Evolutionary conservation across 2,329 filamentous ascomycete species (phyloP).

Genomic region (Penicillium sp.): DNA sequence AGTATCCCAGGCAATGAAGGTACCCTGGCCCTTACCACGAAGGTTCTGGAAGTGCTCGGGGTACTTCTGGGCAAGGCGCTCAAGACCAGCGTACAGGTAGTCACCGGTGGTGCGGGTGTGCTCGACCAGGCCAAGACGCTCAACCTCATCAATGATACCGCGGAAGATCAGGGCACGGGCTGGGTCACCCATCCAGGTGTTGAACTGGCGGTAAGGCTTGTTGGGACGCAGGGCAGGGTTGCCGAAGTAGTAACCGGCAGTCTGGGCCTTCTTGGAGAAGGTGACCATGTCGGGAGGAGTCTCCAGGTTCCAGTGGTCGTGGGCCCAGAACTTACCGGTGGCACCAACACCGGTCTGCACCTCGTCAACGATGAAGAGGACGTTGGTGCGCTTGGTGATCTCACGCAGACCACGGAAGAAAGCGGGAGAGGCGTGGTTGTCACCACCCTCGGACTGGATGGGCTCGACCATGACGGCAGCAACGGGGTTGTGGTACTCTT

Average conservation of each 20-base stretch:
- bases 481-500: slow-evolving; percentile 73
- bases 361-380: slow-evolving; percentile 89
- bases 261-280: slow-evolving; percentile 93
- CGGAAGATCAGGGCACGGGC: slow-evolving; percentile 81
- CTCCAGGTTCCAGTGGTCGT: slow-evolving; percentile 86
- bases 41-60: slow-evolving; percentile 79
- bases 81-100: slow-evolving; percentile 72
- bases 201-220: slow-evolving; percentile 94
- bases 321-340: slow-evolving; percentile 93
- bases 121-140: slow-evolving; percentile 66
- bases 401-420: slow-evolving; percentile 85
- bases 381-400: slow-evolving; percentile 64
- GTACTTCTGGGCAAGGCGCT: slow-evolving; percentile 66
- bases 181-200: slow-evolving; percentile 96
- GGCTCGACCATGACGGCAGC: slow-evolving; percentile 84
- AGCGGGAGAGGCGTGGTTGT: slow-evolving; percentile 84
- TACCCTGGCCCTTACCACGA: slow-evolving; percentile 82
- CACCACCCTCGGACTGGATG: slow-evolving; percentile 89
- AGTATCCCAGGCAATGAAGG: slow-evolving; percentile 89
- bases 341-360: slow-evolving; percentile 92
- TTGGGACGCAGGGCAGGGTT: slow-evolving; percentile 79
- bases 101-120: slow-evolving; percentile 75
- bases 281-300: slow-evolving; percentile 89
- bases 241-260: slow-evolving; percentile 88
- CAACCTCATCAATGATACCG: slow-evolving; percentile 77